These are phyloP conservation scores for Trichoderma oligosporum DNA, from an alignment of 2,329 filamentous ascomycete genomes.

Conservation along the genomic window DNA sequence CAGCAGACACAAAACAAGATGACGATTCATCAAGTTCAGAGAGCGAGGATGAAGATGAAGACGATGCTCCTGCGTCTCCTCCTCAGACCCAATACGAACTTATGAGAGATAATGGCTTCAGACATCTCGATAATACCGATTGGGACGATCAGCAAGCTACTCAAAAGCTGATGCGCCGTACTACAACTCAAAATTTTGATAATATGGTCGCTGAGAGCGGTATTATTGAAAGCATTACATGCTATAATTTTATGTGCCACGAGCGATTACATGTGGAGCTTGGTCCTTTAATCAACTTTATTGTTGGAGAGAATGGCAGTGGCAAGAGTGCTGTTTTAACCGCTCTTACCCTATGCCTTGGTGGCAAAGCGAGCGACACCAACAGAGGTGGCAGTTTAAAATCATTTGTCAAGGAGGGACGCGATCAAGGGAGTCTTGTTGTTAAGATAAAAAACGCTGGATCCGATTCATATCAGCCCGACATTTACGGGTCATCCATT, in stretches of 20 bases:
- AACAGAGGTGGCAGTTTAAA: constrained; percentile 89
- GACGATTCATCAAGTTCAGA: constrained; percentile 30
- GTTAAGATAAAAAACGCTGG: constrained; percentile 92
- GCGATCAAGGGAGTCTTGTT: constrained; percentile 68
- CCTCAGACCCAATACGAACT: constrained; percentile 59
- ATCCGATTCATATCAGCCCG: constrained; percentile 74
- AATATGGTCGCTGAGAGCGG: constrained; percentile 78
- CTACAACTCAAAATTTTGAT: constrained; percentile 48
- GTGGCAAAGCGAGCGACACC: constrained; percentile 86
- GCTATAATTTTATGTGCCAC: constrained; percentile 97
- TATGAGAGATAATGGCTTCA: constrained; percentile 56
- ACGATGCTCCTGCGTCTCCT: constrained; percentile 33
- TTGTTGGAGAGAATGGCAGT: constrained; percentile 95
- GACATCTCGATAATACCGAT: constrained; percentile 53
- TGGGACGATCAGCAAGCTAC: constrained; percentile 62
- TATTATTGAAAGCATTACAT: constrained; percentile 82
- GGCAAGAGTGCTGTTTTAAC: constrained; percentile 96
- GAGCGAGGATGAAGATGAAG: constrained; percentile 31
- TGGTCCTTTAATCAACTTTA: constrained; percentile 96
- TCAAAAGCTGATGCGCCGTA: constrained; percentile 54
- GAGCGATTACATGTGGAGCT: constrained; percentile 73
- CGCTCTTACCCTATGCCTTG: constrained; percentile 88
- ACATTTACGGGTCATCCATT: constrained; percentile 80
- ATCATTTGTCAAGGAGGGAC: constrained; percentile 84
- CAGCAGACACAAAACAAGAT: constrained; percentile 20